Percentiles rank a stretch among this genome's conserved stretches.
These are phyloP conservation scores for Salix dunnii DNA, from an alignment of 345 rosid genomes.

Conservation along the genomic window DNA sequence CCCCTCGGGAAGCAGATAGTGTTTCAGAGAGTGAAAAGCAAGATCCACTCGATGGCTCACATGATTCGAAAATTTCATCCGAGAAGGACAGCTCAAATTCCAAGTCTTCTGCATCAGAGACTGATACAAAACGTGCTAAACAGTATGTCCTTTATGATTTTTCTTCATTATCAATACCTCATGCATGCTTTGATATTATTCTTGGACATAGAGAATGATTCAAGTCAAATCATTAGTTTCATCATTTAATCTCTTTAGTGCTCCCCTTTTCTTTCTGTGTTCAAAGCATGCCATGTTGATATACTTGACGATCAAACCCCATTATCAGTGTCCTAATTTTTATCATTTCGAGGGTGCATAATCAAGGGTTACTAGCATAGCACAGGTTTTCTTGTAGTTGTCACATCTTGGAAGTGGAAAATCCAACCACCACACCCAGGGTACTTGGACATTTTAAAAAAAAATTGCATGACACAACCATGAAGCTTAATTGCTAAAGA, in stretches of 20 bases:
- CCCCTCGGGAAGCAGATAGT: constrained; percentile 49
- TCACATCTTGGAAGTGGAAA: not conserved
- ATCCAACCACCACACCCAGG: not conserved
- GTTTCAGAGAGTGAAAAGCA: constrained; percentile 45
- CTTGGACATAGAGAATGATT: not conserved
- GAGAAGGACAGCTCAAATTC: constrained; percentile 52
- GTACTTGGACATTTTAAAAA: not conserved
- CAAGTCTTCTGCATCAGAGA: constrained; percentile 22
- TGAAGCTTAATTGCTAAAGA: not conserved
- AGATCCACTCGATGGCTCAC: constrained; percentile 47
- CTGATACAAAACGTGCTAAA: constrained; percentile 42
- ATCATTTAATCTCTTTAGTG: not conserved
- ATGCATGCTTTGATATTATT: not conserved
- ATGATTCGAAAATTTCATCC: constrained; percentile 50
- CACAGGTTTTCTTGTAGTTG: not conserved
- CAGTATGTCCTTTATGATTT: constrained; percentile 58
- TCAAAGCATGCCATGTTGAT: not conserved
- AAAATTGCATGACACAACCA: not conserved
- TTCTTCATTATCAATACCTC: not conserved
- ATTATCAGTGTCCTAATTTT: not conserved
- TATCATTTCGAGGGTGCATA: not conserved
- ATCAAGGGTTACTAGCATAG: not conserved
- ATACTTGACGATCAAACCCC: not conserved
- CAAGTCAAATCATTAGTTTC: not conserved
- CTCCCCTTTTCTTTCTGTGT: not conserved